phyloP scores from a whole-genome alignment of 208 protist genomes.

The Crithidia fasciculata region DNA sequence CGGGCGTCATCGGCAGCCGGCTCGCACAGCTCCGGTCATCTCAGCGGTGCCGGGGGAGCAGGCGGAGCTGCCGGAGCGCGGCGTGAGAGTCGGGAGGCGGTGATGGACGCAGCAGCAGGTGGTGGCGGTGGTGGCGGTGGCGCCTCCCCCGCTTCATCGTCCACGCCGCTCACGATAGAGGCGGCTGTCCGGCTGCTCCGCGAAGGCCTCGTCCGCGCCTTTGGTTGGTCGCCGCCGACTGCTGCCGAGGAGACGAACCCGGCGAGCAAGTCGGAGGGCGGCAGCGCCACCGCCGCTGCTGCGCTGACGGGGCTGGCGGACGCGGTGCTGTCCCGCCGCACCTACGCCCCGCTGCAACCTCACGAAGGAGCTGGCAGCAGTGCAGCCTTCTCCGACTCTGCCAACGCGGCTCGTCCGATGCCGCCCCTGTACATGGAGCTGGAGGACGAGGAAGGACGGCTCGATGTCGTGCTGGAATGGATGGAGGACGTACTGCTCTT shows the following conservation, averaged over 20 bases:
- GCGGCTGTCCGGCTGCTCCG: slow-evolving; percentile 29
- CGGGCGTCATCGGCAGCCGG: not conserved
- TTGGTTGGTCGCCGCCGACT: slow-evolving; percentile 35
- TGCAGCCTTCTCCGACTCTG: no score
- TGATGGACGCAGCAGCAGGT: not conserved
- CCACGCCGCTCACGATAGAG: not conserved
- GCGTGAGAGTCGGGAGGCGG: not conserved
- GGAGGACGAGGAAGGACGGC: slow-evolving; percentile 45
- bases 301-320: slow-evolving; percentile 20
- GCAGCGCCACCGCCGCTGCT: not conserved
- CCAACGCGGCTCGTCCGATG: not conserved
- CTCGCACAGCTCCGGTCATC: slow-evolving; percentile 1
- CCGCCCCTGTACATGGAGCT: slow-evolving; percentile 35
- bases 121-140: no score
- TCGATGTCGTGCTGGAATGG: slow-evolving; percentile 71
- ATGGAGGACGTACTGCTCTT: slow-evolving; percentile 73
- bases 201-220: slow-evolving; percentile 32
- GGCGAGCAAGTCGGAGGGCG: not conserved
- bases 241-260: slow-evolving; percentile 4
- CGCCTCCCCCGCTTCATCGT: not conserved
- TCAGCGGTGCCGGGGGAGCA: not conserved
- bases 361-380: not conserved
- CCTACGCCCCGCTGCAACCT: not conserved
- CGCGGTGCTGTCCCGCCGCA: slow-evolving; percentile 24
- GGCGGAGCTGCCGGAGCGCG: not conserved